These are phyloP conservation scores for Trametes cinnabarina DNA, from an alignment of 768 basidiomycete species.

Conservation along the genomic window DNA sequence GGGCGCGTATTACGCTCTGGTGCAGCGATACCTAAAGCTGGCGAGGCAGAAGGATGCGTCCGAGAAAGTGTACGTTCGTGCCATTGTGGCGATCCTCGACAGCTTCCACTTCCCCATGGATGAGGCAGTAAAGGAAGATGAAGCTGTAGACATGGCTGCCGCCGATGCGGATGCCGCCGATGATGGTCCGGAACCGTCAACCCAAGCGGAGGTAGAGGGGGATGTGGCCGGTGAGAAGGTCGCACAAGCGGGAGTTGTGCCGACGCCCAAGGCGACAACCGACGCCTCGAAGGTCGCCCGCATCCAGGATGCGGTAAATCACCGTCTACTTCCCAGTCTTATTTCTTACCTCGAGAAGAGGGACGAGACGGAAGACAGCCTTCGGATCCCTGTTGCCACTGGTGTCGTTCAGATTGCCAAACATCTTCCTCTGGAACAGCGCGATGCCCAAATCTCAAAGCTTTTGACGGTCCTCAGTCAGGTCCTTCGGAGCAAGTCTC, in stretches of 20 bases:
- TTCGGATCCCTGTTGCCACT: conserved; percentile 84
- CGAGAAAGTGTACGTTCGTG: conserved; percentile 80
- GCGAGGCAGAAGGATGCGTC: conserved; percentile 64
- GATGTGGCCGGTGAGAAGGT: conserved; percentile 19
- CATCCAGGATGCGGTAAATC: conserved; percentile 75
- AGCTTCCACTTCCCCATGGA: conserved; percentile 91
- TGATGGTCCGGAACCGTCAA: background rate
- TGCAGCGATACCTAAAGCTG: conserved; percentile 78
- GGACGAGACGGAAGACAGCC: conserved; percentile 76
- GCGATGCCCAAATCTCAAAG: conserved; percentile 67
- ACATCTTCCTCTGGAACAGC: conserved; percentile 64
- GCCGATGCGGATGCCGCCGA: conserved; percentile 30
- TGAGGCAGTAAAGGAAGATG: conserved; percentile 40
- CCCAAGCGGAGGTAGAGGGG: background rate
- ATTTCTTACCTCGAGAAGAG: conserved; percentile 80
- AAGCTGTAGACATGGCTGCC: conserved; percentile 27
- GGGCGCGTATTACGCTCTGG: conserved; percentile 77
- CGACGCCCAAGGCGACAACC: background rate
- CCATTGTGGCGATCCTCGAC: conserved; percentile 81
- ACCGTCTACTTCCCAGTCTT: conserved; percentile 74
- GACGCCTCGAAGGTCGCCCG: conserved; percentile 25
- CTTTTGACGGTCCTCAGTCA: conserved; percentile 86
- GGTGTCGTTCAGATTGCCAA: conserved; percentile 84
- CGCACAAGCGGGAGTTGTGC: conserved; percentile 4
- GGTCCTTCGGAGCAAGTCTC: conserved; percentile 87